Evolutionary conservation across 805 yeast genomes (phyloP).

Genomic region (Wickerhamiella spandovensis): DNA sequence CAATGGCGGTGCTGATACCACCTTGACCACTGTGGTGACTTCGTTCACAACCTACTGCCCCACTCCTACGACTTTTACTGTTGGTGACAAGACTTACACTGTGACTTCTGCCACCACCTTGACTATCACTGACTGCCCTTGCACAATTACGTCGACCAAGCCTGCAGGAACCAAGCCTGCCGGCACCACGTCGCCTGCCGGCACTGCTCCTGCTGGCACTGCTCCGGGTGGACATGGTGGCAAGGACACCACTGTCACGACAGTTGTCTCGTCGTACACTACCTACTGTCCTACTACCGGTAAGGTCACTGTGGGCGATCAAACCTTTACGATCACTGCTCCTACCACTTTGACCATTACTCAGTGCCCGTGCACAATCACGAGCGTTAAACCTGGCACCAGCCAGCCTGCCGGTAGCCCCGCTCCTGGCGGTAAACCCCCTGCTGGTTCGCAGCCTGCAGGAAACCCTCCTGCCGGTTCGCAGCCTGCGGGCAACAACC

Average conservation of each 20-base stretch:
- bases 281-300: constrained; percentile 21
- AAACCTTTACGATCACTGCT: constrained; percentile 27
- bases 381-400: constrained; percentile 30
- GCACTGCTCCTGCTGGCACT: neutral
- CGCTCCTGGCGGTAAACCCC: constrained; percentile 41
- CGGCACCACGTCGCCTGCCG: neutral
- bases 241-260: constrained; percentile 5
- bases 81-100: constrained; percentile 27
- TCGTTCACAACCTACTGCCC: constrained; percentile 20
- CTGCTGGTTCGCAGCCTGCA: constrained; percentile 8
- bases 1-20: neutral
- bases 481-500: neutral
- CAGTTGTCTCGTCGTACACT: constrained; percentile 16
- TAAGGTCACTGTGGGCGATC: constrained; percentile 23
- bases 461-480: constrained; percentile 6
- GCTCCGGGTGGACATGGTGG: neutral
- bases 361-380: constrained; percentile 54
- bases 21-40: constrained; percentile 14
- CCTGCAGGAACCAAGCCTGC: neutral
- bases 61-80: constrained; percentile 18
- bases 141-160: constrained; percentile 38
- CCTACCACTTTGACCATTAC: constrained; percentile 49
- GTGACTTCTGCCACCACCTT: constrained; percentile 31
- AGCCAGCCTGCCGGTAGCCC: neutral
- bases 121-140: constrained; percentile 47